Percentiles rank a stretch among this genome's conserved stretches.
Conservation (phyloP, 352 stramenopile genomes). For the Stramenopiles sp. region DNA sequence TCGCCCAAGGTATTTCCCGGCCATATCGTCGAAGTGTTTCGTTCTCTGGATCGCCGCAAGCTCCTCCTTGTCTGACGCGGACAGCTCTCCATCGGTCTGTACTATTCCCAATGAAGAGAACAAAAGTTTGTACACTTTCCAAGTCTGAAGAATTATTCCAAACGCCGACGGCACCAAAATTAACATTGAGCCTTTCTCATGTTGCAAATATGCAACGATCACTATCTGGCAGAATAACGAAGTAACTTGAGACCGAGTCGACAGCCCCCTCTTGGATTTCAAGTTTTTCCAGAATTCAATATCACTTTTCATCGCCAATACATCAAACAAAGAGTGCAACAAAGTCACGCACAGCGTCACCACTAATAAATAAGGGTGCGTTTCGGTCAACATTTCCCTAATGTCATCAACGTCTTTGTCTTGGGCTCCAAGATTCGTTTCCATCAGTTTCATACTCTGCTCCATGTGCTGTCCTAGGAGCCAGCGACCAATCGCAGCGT, state of each 20-base stretch:
- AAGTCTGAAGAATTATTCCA: background rate
- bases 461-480: slow-evolving; percentile 7
- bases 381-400: background rate
- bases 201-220: background rate
- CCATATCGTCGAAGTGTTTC: slow-evolving; percentile 45
- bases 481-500: background rate
- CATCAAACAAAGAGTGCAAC: slow-evolving; percentile 1
- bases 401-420: slow-evolving; percentile 7
- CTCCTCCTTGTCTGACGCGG: background rate
- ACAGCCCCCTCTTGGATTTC: slow-evolving; percentile 7
- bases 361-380: background rate
- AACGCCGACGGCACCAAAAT: background rate
- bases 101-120: background rate
- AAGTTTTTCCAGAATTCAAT: slow-evolving; percentile 13
- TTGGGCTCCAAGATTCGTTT: background rate
- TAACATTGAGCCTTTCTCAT: slow-evolving; percentile 10
- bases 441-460: background rate
- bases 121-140: slow-evolving; percentile 10
- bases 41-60: slow-evolving; percentile 30
- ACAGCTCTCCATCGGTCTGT: background rate
- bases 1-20: slow-evolving; percentile 53
- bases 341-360: background rate
- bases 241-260: background rate
- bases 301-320: background rate
- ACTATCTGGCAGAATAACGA: slow-evolving; percentile 8